Base-by-base conservation (phyloP, 106 monocot species). In the Vanilla planifolia region DNA sequence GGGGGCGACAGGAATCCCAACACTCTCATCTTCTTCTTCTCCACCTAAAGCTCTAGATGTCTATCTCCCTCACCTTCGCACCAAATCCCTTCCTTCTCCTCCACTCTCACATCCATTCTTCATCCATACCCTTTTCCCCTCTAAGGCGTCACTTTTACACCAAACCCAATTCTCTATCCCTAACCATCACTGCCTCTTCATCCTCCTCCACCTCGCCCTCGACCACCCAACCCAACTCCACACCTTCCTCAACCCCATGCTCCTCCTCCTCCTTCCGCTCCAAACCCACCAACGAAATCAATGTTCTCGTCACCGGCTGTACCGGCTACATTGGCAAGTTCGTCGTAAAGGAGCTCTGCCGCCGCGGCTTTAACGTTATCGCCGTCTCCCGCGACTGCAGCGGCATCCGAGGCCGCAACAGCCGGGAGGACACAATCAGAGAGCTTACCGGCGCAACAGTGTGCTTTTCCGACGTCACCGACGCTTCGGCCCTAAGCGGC, bases 401-500 rank as follows among this genome's bases (percentile, higher is more conserved):
- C 63, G 80, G 95, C 65, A 72, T 85, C 65, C 89, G 79, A 34
- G 83, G 85, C 65, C 55, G 71, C 48, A 51, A 60, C 71, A 71
- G 44, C 57, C 41, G 5, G 37, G 62, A 71, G 5, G 43, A 68
- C 20, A 72, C 84, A 57, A 43, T 79, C 17, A 21, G 26, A 0
- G 55, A 75, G 34, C 71, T 86, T 6, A 11, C 74, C 64, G 71
- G 71, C 67, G 51, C 86, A 57, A 62, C 77, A 55, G 80, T 95
- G 56, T 73, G 80, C 71, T 90, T 96, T 86, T 86, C 90, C 66
- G 90, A 96, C 66, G 95, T 96, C 73, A 84, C 95, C 66, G 79
- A 90, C 46, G 43, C 63, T 15, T 64, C 33, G 27, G n/a, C 79
- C 58, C 80, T 95, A 19, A 25, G 65, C 52, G 27, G 24, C 19